Conservation (phyloP, 805 yeast species). For the Komagataella phaffii region DNA sequence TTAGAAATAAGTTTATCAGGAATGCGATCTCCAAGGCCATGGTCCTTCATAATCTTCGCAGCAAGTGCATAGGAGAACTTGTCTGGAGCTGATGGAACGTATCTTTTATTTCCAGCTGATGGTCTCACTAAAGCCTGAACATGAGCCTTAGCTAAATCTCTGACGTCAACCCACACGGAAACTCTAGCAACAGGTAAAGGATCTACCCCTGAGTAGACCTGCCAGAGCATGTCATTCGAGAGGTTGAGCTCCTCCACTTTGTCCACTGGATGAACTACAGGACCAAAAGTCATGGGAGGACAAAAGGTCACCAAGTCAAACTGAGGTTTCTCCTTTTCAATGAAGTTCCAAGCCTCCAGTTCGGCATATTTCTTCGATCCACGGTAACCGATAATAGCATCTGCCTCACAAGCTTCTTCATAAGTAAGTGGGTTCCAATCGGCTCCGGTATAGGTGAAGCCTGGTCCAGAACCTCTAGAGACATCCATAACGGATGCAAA, state of each 20-base stretch:
- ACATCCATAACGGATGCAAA: slow-evolving; percentile 4
- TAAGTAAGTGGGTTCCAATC: slow-evolving; percentile 4
- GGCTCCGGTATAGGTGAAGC: slow-evolving; percentile 3
- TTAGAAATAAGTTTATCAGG: slow-evolving; percentile 6
- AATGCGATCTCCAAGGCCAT: slow-evolving; percentile 10
- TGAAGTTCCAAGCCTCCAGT: slow-evolving; percentile 27
- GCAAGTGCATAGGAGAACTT: slow-evolving; percentile 17
- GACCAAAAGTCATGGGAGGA: slow-evolving; percentile 17
- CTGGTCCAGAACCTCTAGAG: slow-evolving; percentile 2
- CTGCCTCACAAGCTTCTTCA: slow-evolving; percentile 2
- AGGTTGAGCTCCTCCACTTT: slow-evolving; percentile 22
- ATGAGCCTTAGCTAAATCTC: slow-evolving; percentile 22
- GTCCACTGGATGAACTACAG: slow-evolving; percentile 8
- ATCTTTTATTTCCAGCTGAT: slow-evolving; percentile 13
- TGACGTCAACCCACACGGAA: slow-evolving; percentile 20
- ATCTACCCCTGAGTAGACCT: slow-evolving; percentile 11
- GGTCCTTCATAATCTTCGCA: slow-evolving; percentile 14
- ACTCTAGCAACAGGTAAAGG: slow-evolving; percentile 14
- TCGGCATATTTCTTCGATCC: slow-evolving; percentile 28
- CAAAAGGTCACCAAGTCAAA: slow-evolving; percentile 19
- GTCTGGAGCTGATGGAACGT: slow-evolving; percentile 15
- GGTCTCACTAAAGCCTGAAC: slow-evolving; percentile 12
- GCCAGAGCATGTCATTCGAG: slow-evolving; percentile 24
- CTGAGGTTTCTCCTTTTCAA: slow-evolving; percentile 12
- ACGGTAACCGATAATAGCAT: slow-evolving; percentile 17